Conservation (phyloP, 768 basidiomycete genomes). For the Tephrocybe sp. region DNA sequence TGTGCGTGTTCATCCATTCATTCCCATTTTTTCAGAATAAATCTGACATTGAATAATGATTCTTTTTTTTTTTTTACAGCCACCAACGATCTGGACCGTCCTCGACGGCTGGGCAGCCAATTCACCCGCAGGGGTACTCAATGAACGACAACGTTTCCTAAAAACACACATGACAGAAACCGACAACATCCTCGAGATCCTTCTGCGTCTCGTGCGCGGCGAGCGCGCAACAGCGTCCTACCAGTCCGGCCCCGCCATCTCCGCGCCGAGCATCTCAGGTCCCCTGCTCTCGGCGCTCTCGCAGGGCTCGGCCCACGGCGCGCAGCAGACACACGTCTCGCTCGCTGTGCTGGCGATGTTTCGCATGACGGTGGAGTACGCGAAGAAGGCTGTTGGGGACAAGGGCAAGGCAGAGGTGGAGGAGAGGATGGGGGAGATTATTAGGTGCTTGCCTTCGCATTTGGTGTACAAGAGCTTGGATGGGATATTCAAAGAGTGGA, state of each 20-base stretch:
- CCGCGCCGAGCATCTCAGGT: slow-evolving; percentile 63
- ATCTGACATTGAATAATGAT: background rate
- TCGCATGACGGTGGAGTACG: slow-evolving; percentile 81
- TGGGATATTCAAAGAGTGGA: slow-evolving; percentile 93
- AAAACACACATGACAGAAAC: slow-evolving; percentile 84
- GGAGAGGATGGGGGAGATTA: slow-evolving; percentile 82
- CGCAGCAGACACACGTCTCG: slow-evolving; percentile 93
- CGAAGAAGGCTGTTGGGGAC: slow-evolving; percentile 64
- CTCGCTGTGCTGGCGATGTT: slow-evolving; percentile 92
- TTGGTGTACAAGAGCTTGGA: slow-evolving; percentile 90
- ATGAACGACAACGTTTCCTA: slow-evolving; percentile 85
- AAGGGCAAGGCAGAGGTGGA: slow-evolving; percentile 74
- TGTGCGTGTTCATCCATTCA: slow-evolving; percentile 46
- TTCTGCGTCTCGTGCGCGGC: slow-evolving; percentile 89
- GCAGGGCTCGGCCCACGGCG: slow-evolving; percentile 76
- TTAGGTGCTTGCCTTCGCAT: slow-evolving; percentile 84
- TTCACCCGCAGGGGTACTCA: slow-evolving; percentile 72
- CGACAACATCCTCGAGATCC: slow-evolving; percentile 90
- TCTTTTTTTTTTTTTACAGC: slow-evolving; percentile 41
- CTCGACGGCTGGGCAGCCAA: slow-evolving; percentile 89
- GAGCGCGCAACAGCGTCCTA: slow-evolving; percentile 77
- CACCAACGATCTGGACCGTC: slow-evolving; percentile 89
- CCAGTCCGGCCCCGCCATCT: slow-evolving; percentile 59
- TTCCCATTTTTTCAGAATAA: background rate
- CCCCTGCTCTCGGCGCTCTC: slow-evolving; percentile 70